Conservation (phyloP, 257 asterid genomes). For the Solanum infundibuliforme region DNA sequence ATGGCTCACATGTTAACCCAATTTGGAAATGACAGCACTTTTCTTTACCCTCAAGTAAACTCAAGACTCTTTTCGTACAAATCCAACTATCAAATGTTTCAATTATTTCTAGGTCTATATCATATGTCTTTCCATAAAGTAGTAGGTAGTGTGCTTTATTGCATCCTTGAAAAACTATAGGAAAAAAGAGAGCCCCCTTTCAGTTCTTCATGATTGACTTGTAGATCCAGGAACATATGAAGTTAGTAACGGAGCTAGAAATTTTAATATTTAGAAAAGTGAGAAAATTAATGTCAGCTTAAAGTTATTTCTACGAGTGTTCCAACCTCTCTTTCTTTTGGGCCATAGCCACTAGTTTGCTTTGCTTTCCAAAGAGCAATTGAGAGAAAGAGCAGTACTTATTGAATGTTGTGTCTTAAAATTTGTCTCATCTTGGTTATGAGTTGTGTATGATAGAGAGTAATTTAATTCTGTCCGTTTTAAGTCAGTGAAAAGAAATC, state of each 20-base stretch:
- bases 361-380: background rate
- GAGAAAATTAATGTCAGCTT: background rate
- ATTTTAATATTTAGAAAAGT: background rate
- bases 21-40: background rate
- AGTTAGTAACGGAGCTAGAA: background rate
- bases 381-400: background rate
- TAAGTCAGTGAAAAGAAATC: constrained; percentile 1
- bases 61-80: background rate
- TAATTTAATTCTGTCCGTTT: background rate
- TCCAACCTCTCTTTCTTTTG: background rate
- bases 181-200: background rate
- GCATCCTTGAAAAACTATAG: background rate
- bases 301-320: background rate
- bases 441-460: background rate
- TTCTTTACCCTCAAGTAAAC: background rate
- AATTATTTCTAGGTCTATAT: background rate
- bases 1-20: constrained; percentile 4
- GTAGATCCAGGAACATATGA: background rate
- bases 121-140: background rate
- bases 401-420: background rate
- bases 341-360: background rate
- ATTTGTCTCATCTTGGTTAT: constrained; percentile 9
- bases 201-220: background rate
- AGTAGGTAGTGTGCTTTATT: background rate
- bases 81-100: background rate